These are phyloP conservation scores for Fusarium tupiense DNA, from an alignment of 2,329 filamentous ascomycete species.

Conservation along the genomic window DNA sequence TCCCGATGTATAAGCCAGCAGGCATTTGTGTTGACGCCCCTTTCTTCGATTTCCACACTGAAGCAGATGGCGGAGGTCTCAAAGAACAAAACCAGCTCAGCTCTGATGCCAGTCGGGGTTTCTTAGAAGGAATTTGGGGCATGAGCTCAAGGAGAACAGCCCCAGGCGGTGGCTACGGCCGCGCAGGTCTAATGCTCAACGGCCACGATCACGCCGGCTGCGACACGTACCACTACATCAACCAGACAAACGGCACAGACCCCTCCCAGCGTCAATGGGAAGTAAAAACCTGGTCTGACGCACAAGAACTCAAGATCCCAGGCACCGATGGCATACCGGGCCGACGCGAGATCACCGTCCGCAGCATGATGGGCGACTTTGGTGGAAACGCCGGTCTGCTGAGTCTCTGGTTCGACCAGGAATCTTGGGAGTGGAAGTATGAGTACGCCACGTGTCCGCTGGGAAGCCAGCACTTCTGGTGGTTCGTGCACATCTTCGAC, in stretches of 20 bases:
- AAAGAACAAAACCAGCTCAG: slow-evolving; percentile 93
- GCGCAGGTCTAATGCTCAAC: slow-evolving; percentile 83
- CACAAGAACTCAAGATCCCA: slow-evolving; percentile 53
- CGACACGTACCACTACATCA: slow-evolving; percentile 85
- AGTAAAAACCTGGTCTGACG: slow-evolving; percentile 58
- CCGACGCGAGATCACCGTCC: slow-evolving; percentile 88
- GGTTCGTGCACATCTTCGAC: slow-evolving; percentile 83
- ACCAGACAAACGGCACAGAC: slow-evolving; percentile 62
- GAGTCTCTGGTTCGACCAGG: slow-evolving; percentile 86
- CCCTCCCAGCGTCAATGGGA: slow-evolving; percentile 60
- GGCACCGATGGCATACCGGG: slow-evolving; percentile 63
- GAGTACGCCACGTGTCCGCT: slow-evolving; percentile 82
- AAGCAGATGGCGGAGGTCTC: slow-evolving; percentile 74
- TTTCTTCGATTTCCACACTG: slow-evolving; percentile 79
- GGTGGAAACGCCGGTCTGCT: slow-evolving; percentile 91
- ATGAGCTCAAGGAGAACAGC: slow-evolving; percentile 71
- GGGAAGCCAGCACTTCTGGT: slow-evolving; percentile 93
- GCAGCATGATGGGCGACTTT: slow-evolving; percentile 98
- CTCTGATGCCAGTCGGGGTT: slow-evolving; percentile 72
- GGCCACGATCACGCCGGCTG: slow-evolving; percentile 97
- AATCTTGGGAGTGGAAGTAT: slow-evolving; percentile 79
- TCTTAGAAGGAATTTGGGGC: slow-evolving; percentile 87
- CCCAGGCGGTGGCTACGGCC: slow-evolving; percentile 69
- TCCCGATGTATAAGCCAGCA: slow-evolving; percentile 84
- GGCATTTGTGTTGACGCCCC: slow-evolving; percentile 88